These are phyloP conservation scores for Neolentinus lepideus DNA, from an alignment of 1,284 basidiomycete species.

Conservation along the genomic window DNA sequence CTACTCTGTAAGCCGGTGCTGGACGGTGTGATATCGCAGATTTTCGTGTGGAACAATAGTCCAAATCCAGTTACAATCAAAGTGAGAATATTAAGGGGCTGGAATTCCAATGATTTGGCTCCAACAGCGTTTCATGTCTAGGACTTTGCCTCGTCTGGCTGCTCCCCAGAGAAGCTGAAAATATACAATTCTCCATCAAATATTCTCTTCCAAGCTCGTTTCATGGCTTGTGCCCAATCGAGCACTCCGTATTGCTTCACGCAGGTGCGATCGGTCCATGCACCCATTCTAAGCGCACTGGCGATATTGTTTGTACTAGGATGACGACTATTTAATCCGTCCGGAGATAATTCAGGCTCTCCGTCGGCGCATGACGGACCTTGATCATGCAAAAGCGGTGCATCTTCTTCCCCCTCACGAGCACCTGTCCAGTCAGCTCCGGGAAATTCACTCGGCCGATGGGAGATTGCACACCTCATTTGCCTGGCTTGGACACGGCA, in stretches of 20 bases:
- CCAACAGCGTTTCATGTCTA: constrained; percentile 16
- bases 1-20: constrained; percentile 42
- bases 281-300: not conserved
- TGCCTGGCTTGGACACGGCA: constrained; percentile 62
- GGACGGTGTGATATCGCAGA: constrained; percentile 37
- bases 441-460: constrained; percentile 23
- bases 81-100: constrained; percentile 22
- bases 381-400: constrained; percentile 26
- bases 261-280: constrained; percentile 32
- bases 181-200: constrained; percentile 56
- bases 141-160: constrained; percentile 40
- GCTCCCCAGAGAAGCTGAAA: constrained; percentile 34
- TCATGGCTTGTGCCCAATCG: constrained; percentile 47
- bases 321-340: constrained; percentile 60
- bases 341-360: constrained; percentile 49
- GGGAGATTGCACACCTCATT: constrained; percentile 45
- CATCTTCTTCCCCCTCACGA: constrained; percentile 58
- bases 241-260: constrained; percentile 53
- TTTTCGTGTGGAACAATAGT: constrained; percentile 63
- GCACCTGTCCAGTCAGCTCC: constrained; percentile 42
- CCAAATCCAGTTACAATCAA: constrained; percentile 32
- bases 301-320: constrained; percentile 28
- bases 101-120: not conserved
- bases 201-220: constrained; percentile 59
- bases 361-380: constrained; percentile 27